Percentiles rank a stretch among this genome's conserved stretches.
Evolutionary conservation across 2,329 filamentous ascomycete genomes (phyloP).

Genomic region (Epichloe amarillans): DNA sequence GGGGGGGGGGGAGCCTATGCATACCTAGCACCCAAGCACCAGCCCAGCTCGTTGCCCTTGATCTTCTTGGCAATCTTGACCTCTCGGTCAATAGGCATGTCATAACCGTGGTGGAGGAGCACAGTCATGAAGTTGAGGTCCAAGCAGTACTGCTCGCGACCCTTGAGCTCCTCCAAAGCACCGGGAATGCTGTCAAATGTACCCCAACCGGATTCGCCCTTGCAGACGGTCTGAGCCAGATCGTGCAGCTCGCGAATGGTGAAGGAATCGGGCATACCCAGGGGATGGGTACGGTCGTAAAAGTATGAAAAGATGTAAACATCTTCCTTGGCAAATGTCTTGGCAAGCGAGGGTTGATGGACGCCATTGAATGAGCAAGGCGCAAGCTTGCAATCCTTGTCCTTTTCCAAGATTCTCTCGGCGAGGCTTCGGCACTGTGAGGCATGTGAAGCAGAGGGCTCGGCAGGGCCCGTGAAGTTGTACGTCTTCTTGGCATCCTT

Average conservation of each 20-base stretch:
- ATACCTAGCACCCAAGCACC: slow-evolving; percentile 94
- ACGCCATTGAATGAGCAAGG: slow-evolving; percentile 99
- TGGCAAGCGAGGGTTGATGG: slow-evolving; percentile 80
- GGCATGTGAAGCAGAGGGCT: slow-evolving; percentile 66
- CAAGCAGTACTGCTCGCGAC: slow-evolving; percentile 79
- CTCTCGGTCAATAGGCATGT: slow-evolving; percentile 93
- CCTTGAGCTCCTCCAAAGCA: slow-evolving; percentile 67
- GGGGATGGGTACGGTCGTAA: slow-evolving; percentile 82
- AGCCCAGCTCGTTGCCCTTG: slow-evolving; percentile 89
- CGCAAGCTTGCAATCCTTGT: slow-evolving; percentile 62
- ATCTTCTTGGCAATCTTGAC: slow-evolving; percentile 99
- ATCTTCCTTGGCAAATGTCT: slow-evolving; percentile 85
- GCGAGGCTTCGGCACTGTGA: slow-evolving; percentile 83
- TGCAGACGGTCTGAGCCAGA: slow-evolving; percentile 72
- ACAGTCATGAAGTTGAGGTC: slow-evolving; percentile 96
- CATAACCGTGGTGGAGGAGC: slow-evolving; percentile 86
- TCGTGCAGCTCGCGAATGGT: slow-evolving; percentile 83
- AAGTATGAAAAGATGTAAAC: slow-evolving; percentile 98
- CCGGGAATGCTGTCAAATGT: slow-evolving; percentile 64
- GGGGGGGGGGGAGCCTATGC: slow-evolving; percentile 16
- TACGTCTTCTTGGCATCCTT: slow-evolving; percentile 51
- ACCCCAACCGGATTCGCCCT: slow-evolving; percentile 64
- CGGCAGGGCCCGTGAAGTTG: slow-evolving; percentile 76
- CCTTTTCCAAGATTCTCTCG: slow-evolving; percentile 84
- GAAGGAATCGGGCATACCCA: slow-evolving; percentile 98